These are phyloP conservation scores for Piper longum DNA, from an alignment of 164 flowering plant species.

Conservation along the genomic window DNA sequence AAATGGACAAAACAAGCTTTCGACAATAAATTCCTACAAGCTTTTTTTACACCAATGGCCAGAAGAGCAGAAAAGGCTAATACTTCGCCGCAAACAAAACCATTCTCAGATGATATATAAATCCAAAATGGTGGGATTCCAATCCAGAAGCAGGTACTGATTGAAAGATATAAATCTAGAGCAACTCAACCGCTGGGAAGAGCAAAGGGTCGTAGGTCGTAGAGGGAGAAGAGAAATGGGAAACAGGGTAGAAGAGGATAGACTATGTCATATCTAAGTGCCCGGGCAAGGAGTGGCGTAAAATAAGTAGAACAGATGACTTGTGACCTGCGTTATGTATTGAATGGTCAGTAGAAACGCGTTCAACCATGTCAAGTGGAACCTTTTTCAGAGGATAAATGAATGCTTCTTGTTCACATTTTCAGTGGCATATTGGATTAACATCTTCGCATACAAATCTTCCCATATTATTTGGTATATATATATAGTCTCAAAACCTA, in stretches of 20 bases:
- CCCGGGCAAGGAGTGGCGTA: too few relatives aligned
- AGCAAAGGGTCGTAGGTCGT: neutral
- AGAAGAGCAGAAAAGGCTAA: neutral
- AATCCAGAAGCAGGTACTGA: conserved; percentile 1
- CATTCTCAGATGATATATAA: conserved; percentile 9
- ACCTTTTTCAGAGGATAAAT: too few relatives aligned
- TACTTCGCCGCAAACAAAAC: conserved; percentile 11
- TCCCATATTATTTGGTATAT: too few relatives aligned
- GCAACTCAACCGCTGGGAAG: conserved; percentile 2
- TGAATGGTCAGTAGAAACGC: too few relatives aligned
- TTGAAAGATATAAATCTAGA: conserved; percentile 5
- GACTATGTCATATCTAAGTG: too few relatives aligned
- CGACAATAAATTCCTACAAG: conserved; percentile 3
- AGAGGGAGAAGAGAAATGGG: conserved; percentile 1
- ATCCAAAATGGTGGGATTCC: neutral
- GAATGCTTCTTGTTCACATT: too few relatives aligned
- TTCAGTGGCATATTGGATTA: too few relatives aligned
- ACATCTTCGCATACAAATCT: too few relatives aligned
- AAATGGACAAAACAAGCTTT: neutral
- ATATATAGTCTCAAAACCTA: too few relatives aligned
- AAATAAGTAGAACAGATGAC: too few relatives aligned
- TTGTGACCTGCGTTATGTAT: too few relatives aligned
- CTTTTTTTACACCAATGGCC: neutral
- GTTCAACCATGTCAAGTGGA: too few relatives aligned
- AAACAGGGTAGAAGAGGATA: neutral